Evolutionary conservation across 805 yeast genomes (phyloP), one percentile per base, ranked within the genome.

Genomic region (Ogataea thermomethanolica): DNA sequence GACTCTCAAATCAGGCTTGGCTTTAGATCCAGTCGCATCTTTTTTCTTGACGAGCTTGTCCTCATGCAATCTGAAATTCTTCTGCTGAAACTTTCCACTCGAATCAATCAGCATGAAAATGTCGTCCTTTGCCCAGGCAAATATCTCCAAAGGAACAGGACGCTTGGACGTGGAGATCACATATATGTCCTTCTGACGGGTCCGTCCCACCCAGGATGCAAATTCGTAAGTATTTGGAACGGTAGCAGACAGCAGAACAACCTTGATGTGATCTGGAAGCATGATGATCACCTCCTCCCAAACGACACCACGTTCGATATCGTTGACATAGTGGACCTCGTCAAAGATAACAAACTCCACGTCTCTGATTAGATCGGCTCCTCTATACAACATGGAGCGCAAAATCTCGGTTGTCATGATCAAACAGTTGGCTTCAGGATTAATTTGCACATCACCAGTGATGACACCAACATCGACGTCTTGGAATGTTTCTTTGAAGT

Each of bases 231-330:
- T 91, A 59, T 93, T 93, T n/a, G 99, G 99, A 7, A 93, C 98
- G 0, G 99, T 93, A 4, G 99, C 99, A 9, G 96, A 87, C 28
- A 93, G 70, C 29, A 93, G 68, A 47, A 93, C 88, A 53, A 86
- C 84, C 56, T 91, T 91, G 43, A 93, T 93, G 58, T 93, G 97
- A 5, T 90, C 96, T 0, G 99, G 99, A 25, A 93, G 69, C 95
- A 93, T 88, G 52, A 93, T 93, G 46, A 93, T 93, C 15, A 93
- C 97, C 65, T 93, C 99, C 67, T 93, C 99, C 99, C 99, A 93
- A 3, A 93, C 99, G 10, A 93, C 99, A 56, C 99, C 99, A 62
- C 99, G 79, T 55, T 88, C 96, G 43, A 87, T 82, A 66, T 93
- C 99, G 61, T 93, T 93, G 47, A 93, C 96, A 59, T 93, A 93